Evolutionary conservation across 2,329 filamentous ascomycete genomes (phyloP).

Genomic region (Calonectria fujianensis): DNA sequence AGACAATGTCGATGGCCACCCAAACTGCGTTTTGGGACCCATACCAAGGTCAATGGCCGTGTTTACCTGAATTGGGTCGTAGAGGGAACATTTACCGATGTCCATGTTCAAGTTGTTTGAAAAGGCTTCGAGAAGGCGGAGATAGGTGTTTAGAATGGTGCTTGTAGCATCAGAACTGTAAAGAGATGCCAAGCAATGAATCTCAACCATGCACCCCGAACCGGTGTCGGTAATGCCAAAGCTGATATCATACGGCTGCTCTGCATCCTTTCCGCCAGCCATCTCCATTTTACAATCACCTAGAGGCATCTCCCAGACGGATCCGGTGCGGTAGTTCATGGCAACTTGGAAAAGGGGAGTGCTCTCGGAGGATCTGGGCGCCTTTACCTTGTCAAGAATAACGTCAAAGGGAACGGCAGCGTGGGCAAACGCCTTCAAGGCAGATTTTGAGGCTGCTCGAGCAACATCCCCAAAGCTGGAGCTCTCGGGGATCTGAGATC

Average conservation of each 20-base stretch:
- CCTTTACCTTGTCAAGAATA: constrained; percentile 64
- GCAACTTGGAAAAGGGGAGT: constrained; percentile 69
- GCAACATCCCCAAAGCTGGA: constrained; percentile 50
- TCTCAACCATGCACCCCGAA: constrained; percentile 33
- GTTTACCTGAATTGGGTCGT: constrained; percentile 16
- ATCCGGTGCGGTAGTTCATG: constrained; percentile 66
- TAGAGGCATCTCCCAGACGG: constrained; percentile 52
- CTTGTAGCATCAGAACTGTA: constrained; percentile 33
- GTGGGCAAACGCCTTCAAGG: constrained; percentile 57
- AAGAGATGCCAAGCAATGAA: constrained; percentile 33
- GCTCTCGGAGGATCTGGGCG: constrained; percentile 60
- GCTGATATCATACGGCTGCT: constrained; percentile 47
- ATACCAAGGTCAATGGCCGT: constrained; percentile 34
- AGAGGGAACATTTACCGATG: constrained; percentile 11
- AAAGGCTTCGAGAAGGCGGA: constrained; percentile 37
- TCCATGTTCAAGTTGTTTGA: constrained; percentile 11
- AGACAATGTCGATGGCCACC: constrained; percentile 35
- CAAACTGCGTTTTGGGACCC: constrained; percentile 27
- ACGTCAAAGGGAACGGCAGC: constrained; percentile 67
- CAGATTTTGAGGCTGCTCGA: constrained; percentile 49
- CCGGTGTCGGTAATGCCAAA: constrained; percentile 42
- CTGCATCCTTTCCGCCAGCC: constrained; percentile 49
- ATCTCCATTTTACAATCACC: constrained; percentile 47
- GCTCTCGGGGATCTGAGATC: constrained; percentile 54
- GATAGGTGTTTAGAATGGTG: constrained; percentile 35